phyloP scores from a whole-genome alignment of 31 red algal species.

The Asparagopsis taxiformis region DNA sequence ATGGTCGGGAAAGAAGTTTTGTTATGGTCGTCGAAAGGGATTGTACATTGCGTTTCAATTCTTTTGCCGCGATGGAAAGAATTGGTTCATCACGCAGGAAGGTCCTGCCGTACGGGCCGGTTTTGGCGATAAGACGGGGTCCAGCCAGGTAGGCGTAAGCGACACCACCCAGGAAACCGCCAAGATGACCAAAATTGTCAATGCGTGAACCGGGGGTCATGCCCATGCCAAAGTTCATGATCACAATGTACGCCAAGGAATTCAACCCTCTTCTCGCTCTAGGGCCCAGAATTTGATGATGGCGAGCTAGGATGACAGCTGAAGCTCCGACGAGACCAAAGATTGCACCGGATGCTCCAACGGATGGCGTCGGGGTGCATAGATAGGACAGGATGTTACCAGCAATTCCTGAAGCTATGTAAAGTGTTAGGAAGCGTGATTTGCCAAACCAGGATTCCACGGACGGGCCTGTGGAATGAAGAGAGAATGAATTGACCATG shows the following conservation, averaged over 20 bases:
- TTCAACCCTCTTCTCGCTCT: conserved; percentile 51
- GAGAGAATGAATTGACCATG: conserved; percentile 73
- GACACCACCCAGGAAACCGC: conserved; percentile 86
- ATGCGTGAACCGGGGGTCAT: conserved; percentile 79
- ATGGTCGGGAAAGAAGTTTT: too few species aligned
- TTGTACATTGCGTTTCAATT: conserved; percentile 15
- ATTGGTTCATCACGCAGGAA: conserved; percentile 40
- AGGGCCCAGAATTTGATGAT: conserved; percentile 58
- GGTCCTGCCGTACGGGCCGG: conserved; percentile 11
- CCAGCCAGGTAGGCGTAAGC: conserved; percentile 74
- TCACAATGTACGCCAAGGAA: conserved; percentile 69
- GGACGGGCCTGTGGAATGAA: conserved; percentile 78
- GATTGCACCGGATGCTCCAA: conserved; percentile 94
- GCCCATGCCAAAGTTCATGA: conserved; percentile 87
- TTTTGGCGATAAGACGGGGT: conserved; percentile 39
- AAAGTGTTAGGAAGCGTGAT: conserved; percentile 63
- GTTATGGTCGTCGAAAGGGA: too few species aligned
- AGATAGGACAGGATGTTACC: conserved; percentile 73
- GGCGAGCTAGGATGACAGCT: conserved; percentile 57
- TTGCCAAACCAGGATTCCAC: conserved; percentile 91
- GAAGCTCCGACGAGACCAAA: conserved; percentile 95
- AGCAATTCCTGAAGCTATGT: conserved; percentile 75
- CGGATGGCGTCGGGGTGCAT: conserved; percentile 73
- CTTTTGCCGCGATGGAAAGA: conserved; percentile 17
- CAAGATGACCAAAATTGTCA: conserved; percentile 97